Percentiles rank a stretch among this genome's conserved stretches.
Conservation (phyloP, 2,329 filamentous ascomycete genomes). For the Myrmaecium sp. region DNA sequence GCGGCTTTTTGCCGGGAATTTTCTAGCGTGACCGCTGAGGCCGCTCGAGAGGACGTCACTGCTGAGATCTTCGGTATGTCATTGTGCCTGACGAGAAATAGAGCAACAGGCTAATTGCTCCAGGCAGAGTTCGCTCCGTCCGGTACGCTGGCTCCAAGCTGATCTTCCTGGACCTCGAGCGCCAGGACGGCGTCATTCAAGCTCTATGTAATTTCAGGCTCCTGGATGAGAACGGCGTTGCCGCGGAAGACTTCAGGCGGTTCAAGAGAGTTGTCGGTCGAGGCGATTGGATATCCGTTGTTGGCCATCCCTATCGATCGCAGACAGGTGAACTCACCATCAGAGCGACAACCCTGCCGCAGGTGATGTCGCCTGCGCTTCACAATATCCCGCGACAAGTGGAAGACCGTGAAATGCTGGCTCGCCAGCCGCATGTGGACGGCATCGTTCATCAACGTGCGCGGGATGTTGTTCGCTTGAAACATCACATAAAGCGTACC, state of each 20-base stretch:
- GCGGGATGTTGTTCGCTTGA: conserved; percentile 53
- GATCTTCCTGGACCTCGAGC: conserved; percentile 65
- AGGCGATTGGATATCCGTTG: conserved; percentile 53
- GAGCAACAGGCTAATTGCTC: conserved; percentile 18
- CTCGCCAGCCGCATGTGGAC: conserved; percentile 69
- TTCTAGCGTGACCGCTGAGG: conserved; percentile 11
- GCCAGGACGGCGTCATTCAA: conserved; percentile 58
- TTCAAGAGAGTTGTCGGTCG: conserved; percentile 52
- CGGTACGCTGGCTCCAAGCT: conserved; percentile 61
- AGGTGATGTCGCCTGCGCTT: conserved; percentile 59
- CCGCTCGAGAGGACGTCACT: conserved; percentile 10
- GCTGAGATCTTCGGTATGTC: conserved; percentile 20
- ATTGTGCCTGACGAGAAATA: no score
- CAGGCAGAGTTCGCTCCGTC: conserved; percentile 59
- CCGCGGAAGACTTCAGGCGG: conserved; percentile 34
- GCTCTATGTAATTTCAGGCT: conserved; percentile 53
- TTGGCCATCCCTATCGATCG: conserved; percentile 53
- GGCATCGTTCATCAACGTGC: conserved; percentile 58
- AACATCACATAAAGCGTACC: conserved; percentile 56
- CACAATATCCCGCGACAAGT: conserved; percentile 58
- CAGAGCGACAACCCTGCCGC: conserved; percentile 48
- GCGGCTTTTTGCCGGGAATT: conserved; percentile 12
- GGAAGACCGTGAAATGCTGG: conserved; percentile 52
- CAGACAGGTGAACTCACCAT: conserved; percentile 62
- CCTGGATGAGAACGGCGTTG: conserved; percentile 21